Evolutionary conservation across 305 asterid species (phyloP).

Genomic region (Solanum chacoense): DNA sequence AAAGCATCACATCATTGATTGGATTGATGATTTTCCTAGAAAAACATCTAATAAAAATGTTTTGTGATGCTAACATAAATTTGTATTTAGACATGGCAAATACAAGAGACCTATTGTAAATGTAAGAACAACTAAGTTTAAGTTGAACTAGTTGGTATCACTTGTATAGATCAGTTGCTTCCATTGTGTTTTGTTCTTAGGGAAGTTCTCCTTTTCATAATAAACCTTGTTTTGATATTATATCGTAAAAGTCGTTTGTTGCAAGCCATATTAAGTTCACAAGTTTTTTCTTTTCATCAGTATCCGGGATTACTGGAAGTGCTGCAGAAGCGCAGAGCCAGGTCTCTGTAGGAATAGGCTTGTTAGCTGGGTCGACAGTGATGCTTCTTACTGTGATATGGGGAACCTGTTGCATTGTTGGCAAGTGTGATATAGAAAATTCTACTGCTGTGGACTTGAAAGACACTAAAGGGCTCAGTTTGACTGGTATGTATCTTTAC

Average conservation of each 20-base stretch:
- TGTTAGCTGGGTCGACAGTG: slow-evolving; percentile 91
- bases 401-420: slow-evolving; percentile 79
- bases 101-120: background rate
- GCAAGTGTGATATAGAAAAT: slow-evolving; percentile 65
- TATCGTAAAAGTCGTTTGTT: background rate
- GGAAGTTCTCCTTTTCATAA: background rate
- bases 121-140: background rate
- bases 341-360: slow-evolving; percentile 93
- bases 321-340: slow-evolving; percentile 75
- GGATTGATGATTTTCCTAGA: background rate
- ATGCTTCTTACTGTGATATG: slow-evolving; percentile 83
- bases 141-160: background rate
- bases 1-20: background rate
- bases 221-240: background rate
- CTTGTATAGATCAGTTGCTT: background rate
- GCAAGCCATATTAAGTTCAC: background rate
- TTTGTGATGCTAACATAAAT: background rate
- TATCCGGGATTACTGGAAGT: slow-evolving; percentile 82
- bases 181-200: background rate
- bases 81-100: background rate
- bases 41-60: background rate
- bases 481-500: slow-evolving; percentile 40
- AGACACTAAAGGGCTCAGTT: slow-evolving; percentile 57
- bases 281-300: slow-evolving; percentile 20
- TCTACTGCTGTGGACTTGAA: slow-evolving; percentile 39